Base-by-base conservation (phyloP, 176 grass and related monocot genomes). In the Eleusine coracana region DNA sequence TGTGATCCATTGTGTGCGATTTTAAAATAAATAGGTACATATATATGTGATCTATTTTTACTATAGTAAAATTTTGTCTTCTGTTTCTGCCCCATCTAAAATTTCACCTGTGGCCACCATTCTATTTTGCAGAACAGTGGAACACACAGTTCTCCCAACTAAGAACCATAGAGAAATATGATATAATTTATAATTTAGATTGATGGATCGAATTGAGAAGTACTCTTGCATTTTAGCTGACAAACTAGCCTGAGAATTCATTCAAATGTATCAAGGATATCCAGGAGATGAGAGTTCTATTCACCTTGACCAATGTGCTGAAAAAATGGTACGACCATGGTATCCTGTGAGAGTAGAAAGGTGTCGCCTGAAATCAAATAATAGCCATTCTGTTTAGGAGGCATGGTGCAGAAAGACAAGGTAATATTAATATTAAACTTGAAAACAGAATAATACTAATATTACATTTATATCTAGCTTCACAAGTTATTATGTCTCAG, bases 261-360 rank as follows among this genome's bases (percentile, higher is more conserved):
- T 66, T 41, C 3, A 45, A 11, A 82, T 12, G 9, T 41, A 77
- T 76, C 21, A 66, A 83, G 39, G 20, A 68, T 58, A 60, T 64
- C 61, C 29, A 77, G 52, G 66, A 39, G 21, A 18, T n/a, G 37
- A 82, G 45, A 77, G 2, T 44, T 68, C 75, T 85, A 48, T 56
- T 71, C 73, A 96, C 96, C 96, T 99, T 84, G 96, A 99, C 91
- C 96, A 99, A 91, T 99, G 80, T 68, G 79, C 83, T 56, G 96
- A 99, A 93, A 99, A 99, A 71, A 99, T 90, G 14, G 91, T 92
- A 49, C 96, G 92, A 36, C 39, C 83, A 79, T 99, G 96, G 81
- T 93, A 95, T 70, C 96, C 96, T 38, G 91, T 90, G 29, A 99
- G 89, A 77, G 93, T 96, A 68, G 80, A 96, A 63, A 99, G 82